Percentiles rank a stretch among this genome's conserved stretches.
These are phyloP conservation scores for Pichia occidentalis DNA, from an alignment of 805 yeast species.

Conservation along the genomic window DNA sequence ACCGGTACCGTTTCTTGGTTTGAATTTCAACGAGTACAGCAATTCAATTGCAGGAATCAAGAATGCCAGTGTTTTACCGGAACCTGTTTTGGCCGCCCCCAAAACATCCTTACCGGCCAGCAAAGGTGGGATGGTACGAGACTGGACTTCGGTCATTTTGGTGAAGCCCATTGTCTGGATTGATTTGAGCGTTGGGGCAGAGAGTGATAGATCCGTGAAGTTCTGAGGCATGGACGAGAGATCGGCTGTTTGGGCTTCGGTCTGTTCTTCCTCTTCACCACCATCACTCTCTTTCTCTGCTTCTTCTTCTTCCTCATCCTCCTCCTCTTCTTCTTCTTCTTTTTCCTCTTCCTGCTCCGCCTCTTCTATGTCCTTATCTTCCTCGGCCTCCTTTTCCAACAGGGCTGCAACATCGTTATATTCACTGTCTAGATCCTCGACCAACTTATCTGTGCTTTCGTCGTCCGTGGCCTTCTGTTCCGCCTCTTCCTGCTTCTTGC, in stretches of 20 bases:
- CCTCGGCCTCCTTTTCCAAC: conserved; percentile 25
- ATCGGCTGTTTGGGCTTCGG: not conserved
- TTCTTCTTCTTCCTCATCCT: conserved; percentile 27
- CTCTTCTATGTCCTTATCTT: conserved; percentile 27
- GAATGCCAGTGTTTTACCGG: conserved; percentile 96
- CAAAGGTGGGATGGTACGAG: conserved; percentile 92
- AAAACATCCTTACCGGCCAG: conserved; percentile 95
- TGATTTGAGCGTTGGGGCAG: conserved; percentile 77
- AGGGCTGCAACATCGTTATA: conserved; percentile 52
- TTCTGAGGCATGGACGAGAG: conserved; percentile 20
- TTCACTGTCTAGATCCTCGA: conserved; percentile 50
- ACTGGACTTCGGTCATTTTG: conserved; percentile 90
- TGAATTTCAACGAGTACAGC: conserved; percentile 82
- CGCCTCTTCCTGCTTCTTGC: conserved; percentile 5
- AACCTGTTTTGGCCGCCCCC: conserved; percentile 99
- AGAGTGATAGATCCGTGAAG: conserved; percentile 54
- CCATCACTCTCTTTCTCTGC: conserved; percentile 20
- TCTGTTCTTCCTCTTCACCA: conserved; percentile 3
- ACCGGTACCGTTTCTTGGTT: conserved; percentile 98
- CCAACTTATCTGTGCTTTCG: conserved; percentile 35
- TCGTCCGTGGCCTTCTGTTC: conserved; percentile 6
- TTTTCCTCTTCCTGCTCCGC: conserved; percentile 17
- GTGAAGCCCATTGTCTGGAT: conserved; percentile 84
- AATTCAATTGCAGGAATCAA: conserved; percentile 93
- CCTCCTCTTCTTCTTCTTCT: conserved; percentile 17